A percentile compares a stretch with the other conserved stretches of the same genome.
Evolutionary conservation across 805 yeast species (phyloP).

Genomic region (Cephaloascus albidus): DNA sequence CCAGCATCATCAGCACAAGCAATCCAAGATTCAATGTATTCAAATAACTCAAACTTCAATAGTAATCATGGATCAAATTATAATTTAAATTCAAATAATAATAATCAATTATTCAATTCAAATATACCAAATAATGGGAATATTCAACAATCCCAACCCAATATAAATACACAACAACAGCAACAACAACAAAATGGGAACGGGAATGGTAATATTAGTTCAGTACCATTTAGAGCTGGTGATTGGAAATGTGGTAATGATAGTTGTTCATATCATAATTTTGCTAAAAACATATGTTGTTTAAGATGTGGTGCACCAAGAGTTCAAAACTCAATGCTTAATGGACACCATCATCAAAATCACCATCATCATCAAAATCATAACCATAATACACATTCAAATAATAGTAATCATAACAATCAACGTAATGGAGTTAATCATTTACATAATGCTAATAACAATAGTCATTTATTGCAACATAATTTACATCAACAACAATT

Average conservation of each 20-base stretch:
- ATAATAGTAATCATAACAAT: conserved; percentile 10
- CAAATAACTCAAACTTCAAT: conserved; percentile 5
- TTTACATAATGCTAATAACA: conserved; percentile 6
- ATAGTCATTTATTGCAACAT: conserved; percentile 12
- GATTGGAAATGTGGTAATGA: conserved; percentile 90
- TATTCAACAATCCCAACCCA: conserved; percentile 1
- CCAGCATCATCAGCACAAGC: conserved; percentile 72
- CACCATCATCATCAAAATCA: not conserved
- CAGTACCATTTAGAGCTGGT: conserved; percentile 93
- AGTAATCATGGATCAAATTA: conserved; percentile 2
- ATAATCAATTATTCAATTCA: conserved; percentile 2
- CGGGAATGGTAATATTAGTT: conserved; percentile 22
- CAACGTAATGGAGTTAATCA: conserved; percentile 2
- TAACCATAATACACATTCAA: conserved; percentile 3
- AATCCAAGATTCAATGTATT: conserved; percentile 51
- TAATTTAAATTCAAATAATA: conserved; percentile 2
- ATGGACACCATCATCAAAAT: conserved; percentile 3
- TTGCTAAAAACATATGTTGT: conserved; percentile 83
- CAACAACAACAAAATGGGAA: conserved; percentile 6
- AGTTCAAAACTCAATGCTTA: conserved; percentile 6
- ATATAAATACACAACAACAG: conserved; percentile 1
- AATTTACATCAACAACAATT: conserved; percentile 4
- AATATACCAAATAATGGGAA: conserved; percentile 2
- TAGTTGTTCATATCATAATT: conserved; percentile 79
- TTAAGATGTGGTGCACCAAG: conserved; percentile 82